Evolutionary conservation across 371 early-diverging fungal species (phyloP), one percentile per base, ranked within the genome.

Genomic region (Circinella minor): DNA sequence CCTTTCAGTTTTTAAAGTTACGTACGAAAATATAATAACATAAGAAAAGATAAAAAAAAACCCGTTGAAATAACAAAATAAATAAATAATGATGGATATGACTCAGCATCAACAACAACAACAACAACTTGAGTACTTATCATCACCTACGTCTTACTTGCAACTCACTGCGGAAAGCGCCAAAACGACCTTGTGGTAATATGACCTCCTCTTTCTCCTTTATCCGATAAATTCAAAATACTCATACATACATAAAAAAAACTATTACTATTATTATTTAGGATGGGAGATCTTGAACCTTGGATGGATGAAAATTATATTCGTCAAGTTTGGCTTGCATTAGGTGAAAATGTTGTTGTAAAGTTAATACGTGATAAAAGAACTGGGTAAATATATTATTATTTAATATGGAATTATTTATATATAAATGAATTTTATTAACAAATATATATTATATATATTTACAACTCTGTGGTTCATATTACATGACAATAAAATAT

Each of bases 251-350:
- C 43, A 6, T 11, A 43, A 10, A 93, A 95, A 20, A 18, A 27
- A 47, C n/a, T n/a, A n/a, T n/a, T 55, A 39, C 17, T 38, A 37
- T 18, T 47, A 63, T 65, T 36, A 20, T 57, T 18, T 73, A 84
- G 93, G 93, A 92, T 92, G 92, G 93, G 93, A 55, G 93, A 93
- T 66, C 82, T 95, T 36, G 94, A 94, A 70, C 84, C 88, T 11
- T 94, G 95, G 94, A 94, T 94, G 94, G 93, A 93, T 74, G 94
- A 95, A 66, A 81, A 80, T 61, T 94, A 83, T 77, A 78, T 95
- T 61, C 80, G 86, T 34, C 86, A 90, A 72, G 72, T 91, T 6
- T 95, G 94, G 95, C 79, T 77, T n/a, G 76, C 74, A 11, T 57
- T 88, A 36, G 93, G 94, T 36, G 93, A 93, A 74, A 68, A 76